These are phyloP conservation scores for Trichoderma endophyticum DNA, from an alignment of 2,329 filamentous ascomycete genomes.

Conservation along the genomic window DNA sequence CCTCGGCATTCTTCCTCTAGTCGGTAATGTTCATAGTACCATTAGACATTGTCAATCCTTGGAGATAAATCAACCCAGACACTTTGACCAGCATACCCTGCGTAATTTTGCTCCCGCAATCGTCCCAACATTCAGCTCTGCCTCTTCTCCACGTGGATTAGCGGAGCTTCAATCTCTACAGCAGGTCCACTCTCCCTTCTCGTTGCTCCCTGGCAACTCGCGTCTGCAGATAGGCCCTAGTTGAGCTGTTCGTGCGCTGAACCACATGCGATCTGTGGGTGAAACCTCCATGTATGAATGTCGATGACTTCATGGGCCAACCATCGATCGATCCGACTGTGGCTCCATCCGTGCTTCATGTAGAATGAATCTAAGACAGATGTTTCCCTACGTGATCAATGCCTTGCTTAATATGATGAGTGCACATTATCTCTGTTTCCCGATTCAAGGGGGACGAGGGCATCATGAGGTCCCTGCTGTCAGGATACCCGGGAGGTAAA, in stretches of 20 bases:
- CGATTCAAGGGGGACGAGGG: neutral
- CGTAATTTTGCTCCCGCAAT: neutral
- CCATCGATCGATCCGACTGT: neutral
- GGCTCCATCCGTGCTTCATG: neutral
- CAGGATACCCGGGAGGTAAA: neutral
- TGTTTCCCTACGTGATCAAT: neutral
- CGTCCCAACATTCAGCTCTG: neutral
- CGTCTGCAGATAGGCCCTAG: neutral
- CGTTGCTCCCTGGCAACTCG: neutral
- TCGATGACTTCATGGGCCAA: neutral
- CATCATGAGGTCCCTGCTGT: neutral
- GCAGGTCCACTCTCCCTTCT: neutral
- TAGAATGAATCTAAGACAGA: neutral
- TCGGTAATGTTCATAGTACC: neutral
- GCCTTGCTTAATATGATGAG: neutral
- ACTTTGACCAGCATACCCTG: neutral
- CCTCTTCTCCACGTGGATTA: conserved; percentile 1
- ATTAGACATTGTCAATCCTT: neutral
- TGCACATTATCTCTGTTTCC: neutral
- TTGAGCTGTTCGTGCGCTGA: neutral
- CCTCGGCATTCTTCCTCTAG: neutral
- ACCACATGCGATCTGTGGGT: neutral
- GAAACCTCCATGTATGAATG: neutral
- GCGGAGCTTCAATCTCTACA: neutral
- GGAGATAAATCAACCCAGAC: neutral